A percentile compares a stretch with the other conserved stretches of the same genome.
Conservation (phyloP, 345 rosid species). For the Punica granatum region DNA sequence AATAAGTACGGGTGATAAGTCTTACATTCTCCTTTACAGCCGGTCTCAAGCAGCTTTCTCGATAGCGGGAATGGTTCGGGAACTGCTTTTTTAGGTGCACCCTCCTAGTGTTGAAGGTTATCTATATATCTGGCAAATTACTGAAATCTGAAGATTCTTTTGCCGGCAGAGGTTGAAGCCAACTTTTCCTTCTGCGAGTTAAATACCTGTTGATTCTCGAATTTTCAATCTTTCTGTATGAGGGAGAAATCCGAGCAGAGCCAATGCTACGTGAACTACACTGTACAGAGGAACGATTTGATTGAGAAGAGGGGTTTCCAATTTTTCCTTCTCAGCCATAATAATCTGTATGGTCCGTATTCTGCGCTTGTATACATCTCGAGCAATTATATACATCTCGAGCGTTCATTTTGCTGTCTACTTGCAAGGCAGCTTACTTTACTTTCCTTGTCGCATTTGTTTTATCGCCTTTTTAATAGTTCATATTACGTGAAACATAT, state of each 20-base stretch:
- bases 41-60: slow-evolving; percentile 57
- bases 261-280: neutral
- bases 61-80: slow-evolving; percentile 46
- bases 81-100: slow-evolving; percentile 38
- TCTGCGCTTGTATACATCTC: no score
- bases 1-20: neutral
- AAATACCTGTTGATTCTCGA: neutral
- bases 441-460: no score
- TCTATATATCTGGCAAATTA: neutral
- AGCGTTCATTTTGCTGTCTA: no score
- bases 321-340: slow-evolving; percentile 34
- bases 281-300: slow-evolving; percentile 14
- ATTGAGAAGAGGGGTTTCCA: slow-evolving; percentile 23
- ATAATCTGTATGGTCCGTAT: no score
- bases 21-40: slow-evolving; percentile 32
- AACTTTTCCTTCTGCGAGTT: neutral
- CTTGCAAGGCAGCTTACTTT: no score
- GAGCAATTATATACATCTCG: no score
- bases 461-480: no score
- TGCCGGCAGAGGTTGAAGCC: neutral
- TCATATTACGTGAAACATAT: no score
- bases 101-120: slow-evolving; percentile 19
- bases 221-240: neutral
- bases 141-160: neutral
- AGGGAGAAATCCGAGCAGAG: neutral